phyloP scores from a whole-genome alignment of 257 asterid species.

The Solanum bulbocastanum region DNA sequence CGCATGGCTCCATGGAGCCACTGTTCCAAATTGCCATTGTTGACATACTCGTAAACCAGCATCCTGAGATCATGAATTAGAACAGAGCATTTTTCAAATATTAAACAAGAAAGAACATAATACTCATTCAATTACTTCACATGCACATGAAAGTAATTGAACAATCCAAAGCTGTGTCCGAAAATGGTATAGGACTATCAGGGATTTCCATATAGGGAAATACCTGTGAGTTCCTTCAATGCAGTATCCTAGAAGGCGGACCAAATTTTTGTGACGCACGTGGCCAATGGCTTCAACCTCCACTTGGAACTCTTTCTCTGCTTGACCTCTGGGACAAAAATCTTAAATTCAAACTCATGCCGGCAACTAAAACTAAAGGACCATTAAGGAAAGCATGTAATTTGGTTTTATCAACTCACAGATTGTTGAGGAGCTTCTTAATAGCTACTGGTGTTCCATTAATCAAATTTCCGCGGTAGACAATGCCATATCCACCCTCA shows the following conservation, averaged over 20 bases:
- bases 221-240: constrained; percentile 99
- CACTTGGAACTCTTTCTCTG: constrained; percentile 85
- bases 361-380: background rate
- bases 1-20: constrained; percentile 99
- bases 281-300: constrained; percentile 98
- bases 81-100: background rate
- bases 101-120: background rate
- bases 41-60: constrained; percentile 81
- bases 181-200: background rate
- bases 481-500: constrained; percentile 98
- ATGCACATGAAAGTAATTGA: background rate
- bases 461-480: constrained; percentile 64
- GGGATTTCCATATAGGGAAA: background rate
- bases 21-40: constrained; percentile 87
- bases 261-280: constrained; percentile 91
- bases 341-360: background rate
- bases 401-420: constrained; percentile 41
- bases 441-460: constrained; percentile 87
- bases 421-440: constrained; percentile 84
- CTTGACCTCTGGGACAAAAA: constrained; percentile 67
- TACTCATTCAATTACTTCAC: background rate
- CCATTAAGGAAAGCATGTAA: background rate
- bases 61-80: constrained; percentile 30
- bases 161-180: background rate
- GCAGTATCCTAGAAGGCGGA: constrained; percentile 90